A percentile compares a stretch with the other conserved stretches of the same genome.
Evolutionary conservation across 2,329 filamentous ascomycete species (phyloP).

Genomic region (Calycina herbarum): DNA sequence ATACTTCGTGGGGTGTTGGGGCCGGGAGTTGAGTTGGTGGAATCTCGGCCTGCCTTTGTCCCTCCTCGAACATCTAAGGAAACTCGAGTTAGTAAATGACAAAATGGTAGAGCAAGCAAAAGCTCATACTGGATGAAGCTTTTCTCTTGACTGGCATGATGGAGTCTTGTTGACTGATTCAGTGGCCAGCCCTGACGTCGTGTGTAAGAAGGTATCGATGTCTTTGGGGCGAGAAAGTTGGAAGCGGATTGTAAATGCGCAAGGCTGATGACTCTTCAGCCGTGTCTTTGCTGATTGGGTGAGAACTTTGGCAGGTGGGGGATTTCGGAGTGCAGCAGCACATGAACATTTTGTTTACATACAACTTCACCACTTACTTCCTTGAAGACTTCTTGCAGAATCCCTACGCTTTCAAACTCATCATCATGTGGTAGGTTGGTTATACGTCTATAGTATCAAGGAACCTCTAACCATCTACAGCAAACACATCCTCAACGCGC

Average conservation of each 20-base stretch:
- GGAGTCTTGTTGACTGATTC: slow-evolving; percentile 27
- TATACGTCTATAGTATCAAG: background rate
- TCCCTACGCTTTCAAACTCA: too few relatives aligned
- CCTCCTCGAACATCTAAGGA: slow-evolving; percentile 45
- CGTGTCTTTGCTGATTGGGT: too few relatives aligned
- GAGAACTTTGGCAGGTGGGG: too few relatives aligned
- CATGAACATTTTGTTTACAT: too few relatives aligned
- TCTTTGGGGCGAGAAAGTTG: slow-evolving; percentile 9
- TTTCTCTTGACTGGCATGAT: slow-evolving; percentile 73
- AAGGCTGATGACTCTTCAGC: too few relatives aligned
- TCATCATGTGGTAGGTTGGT: slow-evolving; percentile 35
- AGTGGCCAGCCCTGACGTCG: slow-evolving; percentile 9
- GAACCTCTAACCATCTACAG: slow-evolving; percentile 46
- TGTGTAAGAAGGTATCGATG: slow-evolving; percentile 21
- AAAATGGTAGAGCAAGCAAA: slow-evolving; percentile 28
- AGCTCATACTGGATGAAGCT: slow-evolving; percentile 52
- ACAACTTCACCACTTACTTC: too few relatives aligned
- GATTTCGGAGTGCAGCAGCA: too few relatives aligned
- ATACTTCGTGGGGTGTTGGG: slow-evolving; percentile 59
- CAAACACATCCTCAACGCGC: slow-evolving; percentile 97
- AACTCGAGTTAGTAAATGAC: slow-evolving; percentile 35
- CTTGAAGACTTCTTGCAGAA: too few relatives aligned
- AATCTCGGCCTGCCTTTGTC: slow-evolving; percentile 57
- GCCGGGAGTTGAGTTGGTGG: slow-evolving; percentile 60
- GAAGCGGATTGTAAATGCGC: too few relatives aligned